These are phyloP conservation scores for Holtermannia corniformis DNA, from an alignment of 768 basidiomycete genomes.

Conservation along the genomic window DNA sequence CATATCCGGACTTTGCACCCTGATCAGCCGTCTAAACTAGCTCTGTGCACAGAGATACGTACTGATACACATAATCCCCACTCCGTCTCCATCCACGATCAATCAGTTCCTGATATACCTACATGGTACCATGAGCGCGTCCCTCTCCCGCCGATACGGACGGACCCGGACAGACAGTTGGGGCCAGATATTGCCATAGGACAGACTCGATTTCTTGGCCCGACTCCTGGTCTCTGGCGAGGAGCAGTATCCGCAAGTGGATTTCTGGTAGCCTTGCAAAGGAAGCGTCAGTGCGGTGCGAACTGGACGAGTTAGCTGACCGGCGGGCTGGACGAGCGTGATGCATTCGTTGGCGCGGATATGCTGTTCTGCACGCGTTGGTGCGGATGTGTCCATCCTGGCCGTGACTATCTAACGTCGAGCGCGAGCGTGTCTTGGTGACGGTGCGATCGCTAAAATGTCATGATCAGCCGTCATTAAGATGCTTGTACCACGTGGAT, in stretches of 20 bases:
- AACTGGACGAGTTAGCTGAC: background rate
- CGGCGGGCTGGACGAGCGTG: background rate
- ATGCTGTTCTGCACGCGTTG: too few species aligned
- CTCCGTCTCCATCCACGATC: conserved; percentile 43
- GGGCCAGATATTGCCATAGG: background rate
- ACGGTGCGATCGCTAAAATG: too few species aligned
- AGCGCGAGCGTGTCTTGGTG: too few species aligned
- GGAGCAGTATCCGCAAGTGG: conserved; percentile 37
- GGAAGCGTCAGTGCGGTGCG: too few species aligned
- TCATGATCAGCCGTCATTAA: too few species aligned
- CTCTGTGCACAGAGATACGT: background rate
- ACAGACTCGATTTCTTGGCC: conserved; percentile 27
- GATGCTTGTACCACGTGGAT: too few species aligned
- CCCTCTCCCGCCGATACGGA: background rate
- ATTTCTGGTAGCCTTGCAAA: background rate
- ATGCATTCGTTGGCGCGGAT: too few species aligned
- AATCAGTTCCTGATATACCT: conserved; percentile 42
- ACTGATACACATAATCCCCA: conserved; percentile 58
- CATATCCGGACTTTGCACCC: conserved; percentile 64
- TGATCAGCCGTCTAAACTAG: background rate
- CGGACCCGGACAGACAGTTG: conserved; percentile 29
- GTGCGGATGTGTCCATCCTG: too few species aligned
- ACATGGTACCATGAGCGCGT: background rate
- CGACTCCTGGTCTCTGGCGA: conserved; percentile 18
- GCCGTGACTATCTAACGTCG: too few species aligned